Base-by-base conservation (phyloP, 2,329 filamentous ascomycete species). In the Apiospora koreana region DNA sequence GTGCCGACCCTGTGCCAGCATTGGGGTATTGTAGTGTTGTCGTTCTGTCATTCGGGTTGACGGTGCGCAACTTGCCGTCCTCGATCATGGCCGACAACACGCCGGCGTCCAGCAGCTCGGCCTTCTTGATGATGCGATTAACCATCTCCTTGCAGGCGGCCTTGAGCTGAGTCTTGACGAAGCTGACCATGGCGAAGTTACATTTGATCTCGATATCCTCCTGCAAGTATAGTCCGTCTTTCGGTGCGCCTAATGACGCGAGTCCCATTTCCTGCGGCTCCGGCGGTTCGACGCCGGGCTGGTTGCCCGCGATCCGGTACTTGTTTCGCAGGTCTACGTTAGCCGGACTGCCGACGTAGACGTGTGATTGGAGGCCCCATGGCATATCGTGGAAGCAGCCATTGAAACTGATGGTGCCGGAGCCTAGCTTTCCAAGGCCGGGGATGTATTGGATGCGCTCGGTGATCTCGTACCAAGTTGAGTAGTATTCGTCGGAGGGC, bases 361-460 rank as follows among this genome's bases (percentile, higher is more conserved):
- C 89, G 81, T 93, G 91, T 12, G 89, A 92, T 81, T 93, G 91
- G 71, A 93, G 81, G 3, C 91, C 91, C 88, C 89, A 92, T 2
- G 91, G 89, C 84, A 92, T 88, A 78, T 93, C 87, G 77, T 93
- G 91, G 78, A 93, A 93, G 77, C 90, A 92, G 71, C 89, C 91
- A 71, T 89, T 91, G 82, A 93, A 93, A 65, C 84, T 86, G 80
- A 93, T 91, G 76, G 88, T 88, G 77, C 89, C 87, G 3, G 88
- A 88, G 31, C 90, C 90, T 71, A 91, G 84, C 80, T 84, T 89
- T 74, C 91, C 91, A 69, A 92, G 81, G 43, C 91, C 91, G 0
- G 91, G 91, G 7, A 92, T 81, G 74, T 89, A 88, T 77, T 92
- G 90, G 71, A 93, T 90, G 75, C 89, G 87, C 83, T 93, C 87